Base-by-base conservation (phyloP, 106 monocot genomes). In the Apostasia shenzhenica region DNA sequence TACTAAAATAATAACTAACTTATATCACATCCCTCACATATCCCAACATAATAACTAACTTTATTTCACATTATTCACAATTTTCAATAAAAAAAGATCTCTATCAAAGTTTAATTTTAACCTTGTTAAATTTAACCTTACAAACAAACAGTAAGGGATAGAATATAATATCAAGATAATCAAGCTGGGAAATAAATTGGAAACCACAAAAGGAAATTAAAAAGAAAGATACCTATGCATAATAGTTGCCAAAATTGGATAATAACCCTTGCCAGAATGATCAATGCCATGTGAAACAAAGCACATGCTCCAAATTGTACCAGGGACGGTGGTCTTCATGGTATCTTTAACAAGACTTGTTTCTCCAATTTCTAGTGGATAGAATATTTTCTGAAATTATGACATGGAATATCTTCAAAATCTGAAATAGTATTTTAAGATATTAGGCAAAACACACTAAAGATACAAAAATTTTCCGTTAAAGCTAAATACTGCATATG, bases 241-340 rank as follows among this genome's bases (percentile, higher is more conserved):
- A 50, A 99, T 63, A 61, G 87, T 67, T 58, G 90, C 99, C 14
- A 99, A 67, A 37, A 90, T 48, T 45, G 85, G 85, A 70, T 76
- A 76, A 63, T 78, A 74, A 55, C 59, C 81, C 14, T 61, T 67
- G 47, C 38, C 75, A 10, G 66, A 8, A 73, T 65, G 60, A 72
- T 76, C 59, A 14, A 44, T 59, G 54, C 63, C 78, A 68, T 77
- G 78, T 59, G 89, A 81, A 85, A 99, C 74, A 66, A 99, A 99
- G 78, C 93, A 81, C 82, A 93, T 93, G 76, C 92, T 93, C 99
- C 99, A 99, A 80, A 99, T 90, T 78, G 90, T 93, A 51, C 99
- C 99, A 66, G 69, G 76, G 10, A 78, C 14, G 75, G 59, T 58
- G 26, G 55, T 14, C 68, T 56, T 68, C 59, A 49, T 26, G 58